Base-by-base conservation (phyloP, 768 basidiomycete genomes). In the Amanita jacksonii region DNA sequence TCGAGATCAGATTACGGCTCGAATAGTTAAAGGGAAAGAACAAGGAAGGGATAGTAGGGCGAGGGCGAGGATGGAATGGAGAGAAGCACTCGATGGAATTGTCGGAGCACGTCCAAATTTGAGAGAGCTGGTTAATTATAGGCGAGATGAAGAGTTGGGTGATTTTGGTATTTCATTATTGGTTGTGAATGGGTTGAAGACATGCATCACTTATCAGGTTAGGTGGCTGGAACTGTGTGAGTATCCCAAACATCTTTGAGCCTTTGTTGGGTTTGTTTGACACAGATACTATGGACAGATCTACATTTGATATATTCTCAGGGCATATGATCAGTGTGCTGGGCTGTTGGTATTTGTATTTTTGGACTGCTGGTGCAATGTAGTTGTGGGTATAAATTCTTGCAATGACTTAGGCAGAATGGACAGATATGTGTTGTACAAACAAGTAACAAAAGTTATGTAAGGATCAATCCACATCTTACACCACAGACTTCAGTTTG, bases 91-190 rank as follows among this genome's bases (percentile, higher is more conserved):
- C 68, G 70, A 73, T 38, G 49, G 52, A 5, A 62, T 63, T 5
- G 69, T 74, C 27, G 53, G 62, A 50, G 58, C 3, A 70, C 68
- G 44, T 68, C 70, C 23, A 58, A 63, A 25, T 57, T 28, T 76
- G 28, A 57, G 60, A 30, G 62, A 68, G 48, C 52, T 74, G 6
- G 72, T 73, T 45, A 66, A 73, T 49, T 59, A 59, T 16, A 55
- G 62, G 24, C 58, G 56, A 25, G 54, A 68, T 41, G 51, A 57
- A 15, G 63, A 64, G 18, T 49, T 62, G 31, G 52, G 57, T 8
- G 62, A 57, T 3, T 57, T 43, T 38, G 67, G 41, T 52, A 65
- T 34, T 66, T 74, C 22, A 22, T 23, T 9, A 15, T 23, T 12
- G 22, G 22, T n/a, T n/a, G 25, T 22, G 23, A 12, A 9, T 9